A percentile compares a stretch with the other conserved stretches of the same genome.
Conservation (phyloP, 1,284 basidiomycete species). For the Malassezia brasiliensis region DNA sequence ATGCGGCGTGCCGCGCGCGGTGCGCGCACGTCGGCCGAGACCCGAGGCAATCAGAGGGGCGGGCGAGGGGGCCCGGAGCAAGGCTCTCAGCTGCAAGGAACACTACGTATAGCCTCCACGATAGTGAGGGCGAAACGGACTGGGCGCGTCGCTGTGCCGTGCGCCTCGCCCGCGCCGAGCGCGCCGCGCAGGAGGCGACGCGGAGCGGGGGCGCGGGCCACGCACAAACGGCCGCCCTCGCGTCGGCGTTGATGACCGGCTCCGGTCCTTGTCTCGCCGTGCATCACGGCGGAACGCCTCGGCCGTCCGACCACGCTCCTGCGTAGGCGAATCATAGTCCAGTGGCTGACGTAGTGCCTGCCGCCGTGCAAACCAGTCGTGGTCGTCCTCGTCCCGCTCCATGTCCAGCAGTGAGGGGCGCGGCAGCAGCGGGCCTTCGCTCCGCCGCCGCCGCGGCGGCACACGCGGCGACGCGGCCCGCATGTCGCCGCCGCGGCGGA, state of each 20-base stretch:
- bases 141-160: neutral
- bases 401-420: slow-evolving; percentile 7
- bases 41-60: neutral
- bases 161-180: neutral
- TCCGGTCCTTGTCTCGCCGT: neutral
- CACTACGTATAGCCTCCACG: slow-evolving; percentile 14
- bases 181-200: neutral
- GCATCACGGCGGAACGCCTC: neutral
- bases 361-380: slow-evolving; percentile 14
- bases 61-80: neutral
- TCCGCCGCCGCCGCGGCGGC: neutral
- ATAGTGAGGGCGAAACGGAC: slow-evolving; percentile 9
- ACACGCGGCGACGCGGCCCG: neutral
- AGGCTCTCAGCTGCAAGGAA: neutral
- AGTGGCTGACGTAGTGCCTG: slow-evolving; percentile 3
- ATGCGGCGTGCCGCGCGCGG: neutral
- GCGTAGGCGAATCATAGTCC: neutral
- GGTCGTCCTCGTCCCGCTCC: slow-evolving; percentile 3
- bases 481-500: neutral
- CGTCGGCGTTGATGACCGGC: neutral
- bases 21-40: neutral
- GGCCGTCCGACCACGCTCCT: neutral
- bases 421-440: neutral
- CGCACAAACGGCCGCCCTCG: neutral
- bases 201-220: neutral